phyloP scores from a whole-genome alignment of 768 basidiomycete genomes.

The Psilocybe azurescens region DNA sequence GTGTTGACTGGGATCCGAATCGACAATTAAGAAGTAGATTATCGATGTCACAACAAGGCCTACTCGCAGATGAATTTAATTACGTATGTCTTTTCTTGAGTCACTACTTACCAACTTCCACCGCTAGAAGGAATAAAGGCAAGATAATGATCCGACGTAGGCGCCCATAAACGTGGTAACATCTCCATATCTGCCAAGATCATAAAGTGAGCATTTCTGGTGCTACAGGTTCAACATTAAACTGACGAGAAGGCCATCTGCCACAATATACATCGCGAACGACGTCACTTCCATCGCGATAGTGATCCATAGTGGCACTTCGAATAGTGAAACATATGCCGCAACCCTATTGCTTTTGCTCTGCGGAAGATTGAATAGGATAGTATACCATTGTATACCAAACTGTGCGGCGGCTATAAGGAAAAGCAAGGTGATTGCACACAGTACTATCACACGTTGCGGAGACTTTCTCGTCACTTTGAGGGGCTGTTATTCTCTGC shows the following conservation, averaged over 20 bases:
- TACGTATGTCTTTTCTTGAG: not conserved
- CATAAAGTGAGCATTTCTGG: not conserved
- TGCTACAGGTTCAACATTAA: too few relatives aligned
- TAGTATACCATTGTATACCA: conserved; percentile 1
- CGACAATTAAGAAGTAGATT: not conserved
- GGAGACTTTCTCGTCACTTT: conserved; percentile 2
- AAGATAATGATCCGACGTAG: not conserved
- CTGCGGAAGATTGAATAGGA: not conserved
- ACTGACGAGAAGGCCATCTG: conserved; percentile 10
- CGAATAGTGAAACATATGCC: not conserved
- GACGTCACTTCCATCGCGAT: not conserved
- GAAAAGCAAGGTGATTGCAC: conserved; percentile 6
- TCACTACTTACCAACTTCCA: conserved; percentile 4
- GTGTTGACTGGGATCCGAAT: not conserved
- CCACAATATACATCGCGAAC: not conserved
- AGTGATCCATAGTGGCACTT: conserved; percentile 1
- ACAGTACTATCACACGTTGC: not conserved
- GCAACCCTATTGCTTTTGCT: not conserved
- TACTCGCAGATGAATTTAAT: not conserved
- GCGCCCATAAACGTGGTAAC: conserved; percentile 6
- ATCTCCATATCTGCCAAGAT: conserved; percentile 9
- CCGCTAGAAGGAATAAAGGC: not conserved
- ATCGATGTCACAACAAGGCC: not conserved
- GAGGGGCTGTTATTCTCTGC: not conserved
- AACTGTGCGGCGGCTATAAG: not conserved